These are phyloP conservation scores for Boletus reticulatus DNA, from an alignment of 768 basidiomycete genomes.

Conservation along the genomic window DNA sequence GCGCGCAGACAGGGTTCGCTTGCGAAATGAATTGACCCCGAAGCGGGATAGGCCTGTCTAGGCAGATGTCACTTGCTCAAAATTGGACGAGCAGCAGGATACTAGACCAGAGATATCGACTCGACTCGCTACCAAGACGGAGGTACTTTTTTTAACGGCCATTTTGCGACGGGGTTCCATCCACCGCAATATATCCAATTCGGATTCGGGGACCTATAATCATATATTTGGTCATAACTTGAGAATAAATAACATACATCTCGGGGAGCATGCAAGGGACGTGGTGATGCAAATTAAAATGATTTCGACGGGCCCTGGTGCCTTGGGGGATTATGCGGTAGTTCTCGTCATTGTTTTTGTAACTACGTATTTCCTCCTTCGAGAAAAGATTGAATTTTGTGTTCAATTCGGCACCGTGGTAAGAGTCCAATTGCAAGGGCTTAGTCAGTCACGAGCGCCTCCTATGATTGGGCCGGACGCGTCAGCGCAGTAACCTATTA, in stretches of 20 bases:
- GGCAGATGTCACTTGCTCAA: not conserved
- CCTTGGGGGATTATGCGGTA: conserved; percentile 1
- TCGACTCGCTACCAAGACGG: not conserved
- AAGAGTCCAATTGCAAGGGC: not conserved
- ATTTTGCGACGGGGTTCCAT: not conserved
- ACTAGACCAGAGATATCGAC: not conserved
- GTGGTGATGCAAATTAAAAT: not conserved
- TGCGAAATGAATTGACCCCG: conserved; percentile 7
- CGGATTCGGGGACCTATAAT: not conserved
- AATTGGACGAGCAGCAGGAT: not conserved
- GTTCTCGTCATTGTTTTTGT: not conserved
- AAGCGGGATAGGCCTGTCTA: conserved; percentile 1
- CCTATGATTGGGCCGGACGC: no score
- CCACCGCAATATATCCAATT: not conserved
- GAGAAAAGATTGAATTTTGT: not conserved
- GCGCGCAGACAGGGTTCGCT: not conserved
- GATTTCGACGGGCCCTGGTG: not conserved
- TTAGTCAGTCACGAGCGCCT: conserved; percentile 6
- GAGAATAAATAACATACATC: no score
- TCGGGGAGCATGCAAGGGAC: no score
- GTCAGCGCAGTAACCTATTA: conserved; percentile 2
- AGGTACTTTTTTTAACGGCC: not conserved
- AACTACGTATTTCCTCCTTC: not conserved
- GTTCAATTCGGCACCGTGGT: not conserved
- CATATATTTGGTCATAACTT: no score